A percentile compares a stretch with the other conserved stretches of the same genome.
Conservation (phyloP, 2,329 filamentous ascomycete species). For the Cytospora chrysosperma region DNA sequence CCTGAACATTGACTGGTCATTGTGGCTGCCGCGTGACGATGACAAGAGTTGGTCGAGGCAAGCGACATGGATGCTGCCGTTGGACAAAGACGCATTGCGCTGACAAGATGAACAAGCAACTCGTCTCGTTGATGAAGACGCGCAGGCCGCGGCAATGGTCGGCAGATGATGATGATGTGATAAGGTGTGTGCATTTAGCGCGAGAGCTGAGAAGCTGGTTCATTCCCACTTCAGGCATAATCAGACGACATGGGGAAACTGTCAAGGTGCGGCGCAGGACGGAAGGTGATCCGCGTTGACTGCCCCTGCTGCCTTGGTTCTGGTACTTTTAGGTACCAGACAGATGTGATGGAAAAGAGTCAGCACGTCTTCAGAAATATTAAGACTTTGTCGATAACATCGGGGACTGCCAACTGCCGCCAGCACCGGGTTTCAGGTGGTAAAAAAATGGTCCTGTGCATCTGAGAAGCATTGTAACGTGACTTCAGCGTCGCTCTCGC, state of each 20-base stretch:
- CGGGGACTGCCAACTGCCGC: neutral
- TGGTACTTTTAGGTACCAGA: constrained; percentile 6
- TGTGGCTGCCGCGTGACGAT: neutral
- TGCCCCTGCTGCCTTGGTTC: constrained; percentile 9
- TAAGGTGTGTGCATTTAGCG: neutral
- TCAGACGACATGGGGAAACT: neutral
- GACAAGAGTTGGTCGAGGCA: neutral
- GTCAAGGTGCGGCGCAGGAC: neutral
- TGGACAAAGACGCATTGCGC: neutral
- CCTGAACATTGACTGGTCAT: neutral
- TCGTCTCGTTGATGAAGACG: neutral
- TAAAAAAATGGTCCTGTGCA: constrained; percentile 10
- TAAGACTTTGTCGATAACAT: constrained; percentile 3
- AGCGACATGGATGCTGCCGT: constrained; percentile 4
- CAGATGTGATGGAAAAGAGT: neutral
- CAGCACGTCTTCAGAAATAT: neutral
- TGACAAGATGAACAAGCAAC: neutral
- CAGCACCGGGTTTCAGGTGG: constrained; percentile 2
- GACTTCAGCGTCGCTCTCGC: constrained; percentile 9
- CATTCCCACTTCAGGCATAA: constrained; percentile 8
- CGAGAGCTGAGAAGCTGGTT: neutral
- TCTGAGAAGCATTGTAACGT: constrained; percentile 13
- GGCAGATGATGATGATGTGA: neutral
- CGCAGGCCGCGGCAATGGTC: constrained; percentile 12
- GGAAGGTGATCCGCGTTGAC: constrained; percentile 12